Percentiles rank a stretch among this genome's conserved stretches.
Conservation (phyloP, 139 green algal genomes). For the Choricystis sp. region DNA sequence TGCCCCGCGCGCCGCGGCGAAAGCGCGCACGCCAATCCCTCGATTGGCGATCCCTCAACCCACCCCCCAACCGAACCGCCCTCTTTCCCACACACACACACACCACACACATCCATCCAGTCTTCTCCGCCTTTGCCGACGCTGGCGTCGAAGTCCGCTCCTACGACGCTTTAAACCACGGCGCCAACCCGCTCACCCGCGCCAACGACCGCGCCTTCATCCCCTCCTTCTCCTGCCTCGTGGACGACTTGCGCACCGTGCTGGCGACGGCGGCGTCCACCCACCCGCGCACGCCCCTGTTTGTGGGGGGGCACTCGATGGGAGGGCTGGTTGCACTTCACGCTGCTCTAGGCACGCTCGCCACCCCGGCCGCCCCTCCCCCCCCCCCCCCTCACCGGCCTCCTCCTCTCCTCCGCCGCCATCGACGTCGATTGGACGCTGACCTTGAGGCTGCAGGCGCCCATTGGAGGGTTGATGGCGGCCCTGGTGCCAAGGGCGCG, state of each 20-base stretch:
- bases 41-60: too few relatives aligned
- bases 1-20: too few relatives aligned
- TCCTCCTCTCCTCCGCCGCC: slow-evolving; percentile 41
- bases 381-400: slow-evolving; percentile 16
- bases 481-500: slow-evolving; percentile 24
- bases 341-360: too few relatives aligned
- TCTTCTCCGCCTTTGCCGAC: slow-evolving; percentile 15
- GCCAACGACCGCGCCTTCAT: slow-evolving; percentile 10
- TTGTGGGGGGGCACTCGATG: slow-evolving; percentile 45
- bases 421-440: slow-evolving; percentile 56
- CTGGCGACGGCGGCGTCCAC: neutral
- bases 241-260: slow-evolving; percentile 31
- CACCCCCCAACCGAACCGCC: neutral
- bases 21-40: too few relatives aligned
- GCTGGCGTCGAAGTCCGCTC: slow-evolving; percentile 25
- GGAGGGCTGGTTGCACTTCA: slow-evolving; percentile 53
- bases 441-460: slow-evolving; percentile 38
- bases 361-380: neutral
- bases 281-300: slow-evolving; percentile 4
- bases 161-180: slow-evolving; percentile 24
- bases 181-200: slow-evolving; percentile 9
- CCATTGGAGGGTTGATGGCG: slow-evolving; percentile 33
- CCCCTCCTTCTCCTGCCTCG: slow-evolving; percentile 4
- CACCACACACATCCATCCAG: neutral
- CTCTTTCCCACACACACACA: neutral